A percentile compares a stretch with the other conserved stretches of the same genome.
Conservation (phyloP, 495 filamentous ascomycete species). For the Trichoderma reesei region DNA sequence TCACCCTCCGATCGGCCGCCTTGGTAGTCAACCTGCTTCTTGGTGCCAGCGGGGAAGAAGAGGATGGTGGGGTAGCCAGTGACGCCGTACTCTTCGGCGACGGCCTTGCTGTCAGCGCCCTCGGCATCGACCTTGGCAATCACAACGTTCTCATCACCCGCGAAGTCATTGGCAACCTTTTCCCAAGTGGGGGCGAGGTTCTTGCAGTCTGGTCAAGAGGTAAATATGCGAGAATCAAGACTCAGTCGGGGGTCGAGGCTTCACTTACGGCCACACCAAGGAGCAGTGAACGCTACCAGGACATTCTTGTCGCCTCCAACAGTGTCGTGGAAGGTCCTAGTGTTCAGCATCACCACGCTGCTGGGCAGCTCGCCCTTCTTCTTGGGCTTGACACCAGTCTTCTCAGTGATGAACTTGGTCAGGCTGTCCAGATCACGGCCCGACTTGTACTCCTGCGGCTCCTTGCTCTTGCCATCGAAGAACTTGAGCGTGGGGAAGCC, state of each 20-base stretch:
- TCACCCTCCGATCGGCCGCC: constrained; percentile 70
- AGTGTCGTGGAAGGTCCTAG: constrained; percentile 61
- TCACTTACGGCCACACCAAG: constrained; percentile 91
- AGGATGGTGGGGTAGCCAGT: constrained; percentile 92
- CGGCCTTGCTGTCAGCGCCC: constrained; percentile 68
- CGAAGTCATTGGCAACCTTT: constrained; percentile 72
- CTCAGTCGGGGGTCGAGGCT: background rate
- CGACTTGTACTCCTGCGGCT: constrained; percentile 74
- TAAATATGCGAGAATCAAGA: constrained; percentile 6
- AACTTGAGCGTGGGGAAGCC: constrained; percentile 97
- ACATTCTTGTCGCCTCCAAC: constrained; percentile 85
- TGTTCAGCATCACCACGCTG: constrained; percentile 69
- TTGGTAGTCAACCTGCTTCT: constrained; percentile 59
- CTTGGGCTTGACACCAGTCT: constrained; percentile 75
- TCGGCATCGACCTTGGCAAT: constrained; percentile 95
- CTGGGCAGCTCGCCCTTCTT: constrained; percentile 61
- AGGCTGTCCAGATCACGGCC: constrained; percentile 84
- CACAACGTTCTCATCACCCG: constrained; percentile 61
- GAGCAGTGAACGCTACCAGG: constrained; percentile 90
- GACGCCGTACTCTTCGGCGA: constrained; percentile 67
- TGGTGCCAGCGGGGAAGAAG: constrained; percentile 89
- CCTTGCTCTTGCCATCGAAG: constrained; percentile 94
- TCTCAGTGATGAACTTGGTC: constrained; percentile 69
- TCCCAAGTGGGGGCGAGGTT: constrained; percentile 86
- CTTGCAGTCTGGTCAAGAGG: constrained; percentile 71